Conservation (phyloP, 257 asterid genomes). For the Ocimum tenuiflorum region DNA sequence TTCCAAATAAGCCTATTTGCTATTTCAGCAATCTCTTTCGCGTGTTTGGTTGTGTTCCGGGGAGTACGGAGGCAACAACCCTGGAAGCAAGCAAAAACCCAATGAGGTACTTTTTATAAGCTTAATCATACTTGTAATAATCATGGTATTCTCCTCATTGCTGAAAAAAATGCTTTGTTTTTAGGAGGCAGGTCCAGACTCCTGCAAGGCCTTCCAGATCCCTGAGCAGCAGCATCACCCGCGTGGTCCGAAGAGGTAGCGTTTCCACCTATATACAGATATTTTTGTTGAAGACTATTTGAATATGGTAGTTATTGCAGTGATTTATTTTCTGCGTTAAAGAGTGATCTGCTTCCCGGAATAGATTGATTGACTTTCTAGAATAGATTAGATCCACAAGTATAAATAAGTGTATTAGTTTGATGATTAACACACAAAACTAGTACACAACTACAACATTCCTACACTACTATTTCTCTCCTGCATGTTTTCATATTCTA, state of each 20-base stretch:
- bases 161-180: neutral
- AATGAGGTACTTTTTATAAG: constrained; percentile 39
- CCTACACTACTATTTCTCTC: too few relatives aligned
- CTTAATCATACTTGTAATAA: neutral
- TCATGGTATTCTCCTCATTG: constrained; percentile 4
- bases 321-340: neutral
- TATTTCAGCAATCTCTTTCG: constrained; percentile 68
- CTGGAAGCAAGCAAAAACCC: constrained; percentile 84
- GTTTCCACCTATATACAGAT: neutral
- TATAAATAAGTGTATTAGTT: too few relatives aligned
- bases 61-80: constrained; percentile 60
- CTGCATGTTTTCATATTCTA: too few relatives aligned
- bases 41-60: constrained; percentile 61
- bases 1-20: neutral
- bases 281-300: too few relatives aligned
- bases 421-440: neutral
- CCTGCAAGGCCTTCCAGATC: constrained; percentile 91
- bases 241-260: constrained; percentile 86
- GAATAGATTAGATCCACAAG: too few relatives aligned
- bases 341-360: too few relatives aligned
- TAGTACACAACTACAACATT: too few relatives aligned
- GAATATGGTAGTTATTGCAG: too few relatives aligned
- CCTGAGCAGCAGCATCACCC: constrained; percentile 75
- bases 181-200: constrained; percentile 85
- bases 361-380: too few relatives aligned